Evolutionary conservation across 2,329 filamentous ascomycete species (phyloP).

Genomic region (Xylaria sp.): DNA sequence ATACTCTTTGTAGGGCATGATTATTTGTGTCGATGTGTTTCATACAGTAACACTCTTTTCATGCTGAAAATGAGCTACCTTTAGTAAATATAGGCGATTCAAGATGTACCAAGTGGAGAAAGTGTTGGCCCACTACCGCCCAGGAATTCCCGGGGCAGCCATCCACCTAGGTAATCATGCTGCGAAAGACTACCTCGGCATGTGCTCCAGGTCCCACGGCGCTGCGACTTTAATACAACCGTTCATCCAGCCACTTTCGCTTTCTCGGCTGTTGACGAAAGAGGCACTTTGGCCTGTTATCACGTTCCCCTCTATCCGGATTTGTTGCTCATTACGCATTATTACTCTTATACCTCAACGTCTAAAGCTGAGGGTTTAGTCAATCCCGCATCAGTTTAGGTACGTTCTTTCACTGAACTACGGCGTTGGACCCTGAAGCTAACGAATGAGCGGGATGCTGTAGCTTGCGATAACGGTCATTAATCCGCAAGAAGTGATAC

Average conservation of each 20-base stretch:
- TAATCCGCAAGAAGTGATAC: constrained; percentile 2
- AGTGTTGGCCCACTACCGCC: background rate
- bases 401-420: constrained; percentile 6
- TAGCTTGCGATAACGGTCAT: constrained; percentile 26
- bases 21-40: background rate
- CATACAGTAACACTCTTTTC: background rate
- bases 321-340: background rate
- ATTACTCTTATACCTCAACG: background rate
- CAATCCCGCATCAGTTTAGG: background rate
- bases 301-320: constrained; percentile 4
- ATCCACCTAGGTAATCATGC: background rate
- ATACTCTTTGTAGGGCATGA: background rate
- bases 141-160: constrained; percentile 21
- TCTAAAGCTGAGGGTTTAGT: background rate
- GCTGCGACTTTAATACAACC: constrained; percentile 29
- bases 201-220: constrained; percentile 29
- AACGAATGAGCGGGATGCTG: constrained; percentile 9
- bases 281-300: constrained; percentile 13
- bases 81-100: background rate
- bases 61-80: background rate
- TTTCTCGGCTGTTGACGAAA: constrained; percentile 27
- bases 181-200: constrained; percentile 31
- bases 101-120: background rate
- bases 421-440: constrained; percentile 7
- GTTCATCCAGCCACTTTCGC: constrained; percentile 21